Evolutionary conservation across 1,284 basidiomycete species (phyloP).

Genomic region (Sphagnurus paluster): DNA sequence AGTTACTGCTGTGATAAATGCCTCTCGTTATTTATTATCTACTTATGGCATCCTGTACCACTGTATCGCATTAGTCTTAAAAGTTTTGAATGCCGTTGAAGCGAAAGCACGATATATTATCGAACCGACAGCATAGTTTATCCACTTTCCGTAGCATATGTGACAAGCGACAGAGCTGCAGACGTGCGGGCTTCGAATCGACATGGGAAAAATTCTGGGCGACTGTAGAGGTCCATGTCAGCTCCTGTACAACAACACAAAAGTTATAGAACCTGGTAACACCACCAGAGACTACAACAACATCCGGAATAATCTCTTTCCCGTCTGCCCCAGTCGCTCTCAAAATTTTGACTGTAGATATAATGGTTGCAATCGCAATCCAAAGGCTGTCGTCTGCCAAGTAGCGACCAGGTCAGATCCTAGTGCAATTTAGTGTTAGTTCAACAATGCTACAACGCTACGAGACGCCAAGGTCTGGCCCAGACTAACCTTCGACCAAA

Average conservation of each 20-base stretch:
- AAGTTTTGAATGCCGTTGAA: no score
- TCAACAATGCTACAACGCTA: background rate
- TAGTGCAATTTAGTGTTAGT: background rate
- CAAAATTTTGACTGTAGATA: background rate
- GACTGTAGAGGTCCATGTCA: no score
- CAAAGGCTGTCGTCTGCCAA: constrained; percentile 10
- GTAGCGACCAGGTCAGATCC: constrained; percentile 11
- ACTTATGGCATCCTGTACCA: no score
- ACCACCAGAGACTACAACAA: background rate
- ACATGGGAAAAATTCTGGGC: no score
- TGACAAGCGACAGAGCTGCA: no score
- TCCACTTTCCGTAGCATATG: no score
- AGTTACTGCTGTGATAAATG: no score
- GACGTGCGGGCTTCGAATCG: no score
- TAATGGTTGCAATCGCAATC: constrained; percentile 10
- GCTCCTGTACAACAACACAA: no score
- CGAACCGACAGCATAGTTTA: no score
- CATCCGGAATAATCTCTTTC: constrained; percentile 10
- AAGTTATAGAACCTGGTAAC: constrained; percentile 5
- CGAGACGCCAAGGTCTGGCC: background rate
- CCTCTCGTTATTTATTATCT: constrained; percentile 2
- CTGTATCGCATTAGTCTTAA: no score
- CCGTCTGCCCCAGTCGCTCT: constrained; percentile 5
- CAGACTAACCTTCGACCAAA: constrained; percentile 9
- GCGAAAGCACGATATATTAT: no score